A percentile compares a stretch with the other conserved stretches of the same genome.
Conservation (phyloP, 805 yeast species). For the Saturnispora zaruensis region DNA sequence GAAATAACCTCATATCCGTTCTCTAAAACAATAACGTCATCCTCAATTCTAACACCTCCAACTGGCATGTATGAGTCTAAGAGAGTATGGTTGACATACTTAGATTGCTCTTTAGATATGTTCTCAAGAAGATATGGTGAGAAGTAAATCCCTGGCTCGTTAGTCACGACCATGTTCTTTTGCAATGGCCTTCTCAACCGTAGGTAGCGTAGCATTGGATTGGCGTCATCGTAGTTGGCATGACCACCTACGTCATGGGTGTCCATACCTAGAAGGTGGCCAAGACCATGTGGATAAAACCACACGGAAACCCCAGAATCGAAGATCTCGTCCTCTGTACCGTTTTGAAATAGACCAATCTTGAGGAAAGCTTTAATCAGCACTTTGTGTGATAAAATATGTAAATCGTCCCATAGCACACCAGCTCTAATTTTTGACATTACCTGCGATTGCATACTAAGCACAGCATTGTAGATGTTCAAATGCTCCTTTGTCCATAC, state of each 20-base stretch:
- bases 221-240: slow-evolving; percentile 77
- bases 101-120: slow-evolving; percentile 32
- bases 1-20: slow-evolving; percentile 78
- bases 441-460: slow-evolving; percentile 71
- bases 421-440: slow-evolving; percentile 76
- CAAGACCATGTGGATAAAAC: slow-evolving; percentile 93
- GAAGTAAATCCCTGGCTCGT: slow-evolving; percentile 93
- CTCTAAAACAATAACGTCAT: slow-evolving; percentile 73
- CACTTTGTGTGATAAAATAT: slow-evolving; percentile 68
- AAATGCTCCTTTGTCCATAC: slow-evolving; percentile 84
- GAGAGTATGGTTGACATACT: slow-evolving; percentile 55
- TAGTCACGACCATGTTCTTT: slow-evolving; percentile 79
- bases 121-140: slow-evolving; percentile 66
- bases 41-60: slow-evolving; percentile 98
- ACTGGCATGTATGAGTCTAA: slow-evolving; percentile 73
- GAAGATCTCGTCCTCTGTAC: slow-evolving; percentile 54
- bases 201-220: slow-evolving; percentile 66
- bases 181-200: slow-evolving; percentile 69
- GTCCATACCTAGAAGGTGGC: slow-evolving; percentile 89
- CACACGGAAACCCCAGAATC: slow-evolving; percentile 63
- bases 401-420: slow-evolving; percentile 76
- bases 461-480: slow-evolving; percentile 70
- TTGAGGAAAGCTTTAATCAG: slow-evolving; percentile 61
- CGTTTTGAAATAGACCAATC: slow-evolving; percentile 64
- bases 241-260: slow-evolving; percentile 93